A percentile compares a stretch with the other conserved stretches of the same genome.
phyloP scores from a whole-genome alignment of 2,329 filamentous ascomycete genomes.

The Xylaria arbuscula region DNA sequence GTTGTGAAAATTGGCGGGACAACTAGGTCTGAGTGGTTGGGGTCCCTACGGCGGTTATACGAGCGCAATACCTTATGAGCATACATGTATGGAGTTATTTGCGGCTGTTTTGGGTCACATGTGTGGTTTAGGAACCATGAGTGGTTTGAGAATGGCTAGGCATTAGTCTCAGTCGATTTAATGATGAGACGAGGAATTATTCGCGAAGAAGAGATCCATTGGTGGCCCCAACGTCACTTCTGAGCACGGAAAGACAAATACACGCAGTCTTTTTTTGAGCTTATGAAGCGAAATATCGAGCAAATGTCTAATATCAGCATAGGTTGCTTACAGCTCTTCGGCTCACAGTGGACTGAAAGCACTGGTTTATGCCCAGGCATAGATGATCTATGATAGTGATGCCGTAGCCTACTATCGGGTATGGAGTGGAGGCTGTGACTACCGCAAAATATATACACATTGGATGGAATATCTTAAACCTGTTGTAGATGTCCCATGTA shows the following conservation, averaged over 20 bases:
- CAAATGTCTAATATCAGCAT: constrained; percentile 16
- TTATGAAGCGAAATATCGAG: not conserved
- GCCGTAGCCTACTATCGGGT: not conserved
- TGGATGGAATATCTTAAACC: not conserved
- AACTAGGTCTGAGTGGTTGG: constrained; percentile 11
- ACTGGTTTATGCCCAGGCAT: constrained; percentile 2
- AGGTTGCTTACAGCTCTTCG: not conserved
- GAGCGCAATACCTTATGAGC: constrained; percentile 19
- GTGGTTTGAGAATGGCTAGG: constrained; percentile 27
- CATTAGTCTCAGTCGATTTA: constrained; percentile 18
- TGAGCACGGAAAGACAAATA: constrained; percentile 18
- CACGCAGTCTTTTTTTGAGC: constrained; percentile 22
- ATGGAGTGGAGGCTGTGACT: not conserved
- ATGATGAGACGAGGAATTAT: constrained; percentile 23
- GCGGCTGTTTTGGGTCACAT: constrained; percentile 19
- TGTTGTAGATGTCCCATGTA: not conserved
- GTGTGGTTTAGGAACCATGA: constrained; percentile 2
- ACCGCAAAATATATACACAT: constrained; percentile 1
- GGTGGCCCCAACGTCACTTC: not conserved
- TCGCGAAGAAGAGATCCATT: not conserved
- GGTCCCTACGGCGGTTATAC: constrained; percentile 10
- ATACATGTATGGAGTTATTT: constrained; percentile 36
- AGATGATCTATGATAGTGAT: constrained; percentile 11
- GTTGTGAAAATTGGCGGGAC: constrained; percentile 14
- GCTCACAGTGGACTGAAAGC: constrained; percentile 11